These are phyloP conservation scores for Cyclocybe aegerita DNA, from an alignment of 768 basidiomycete genomes.

Conservation along the genomic window DNA sequence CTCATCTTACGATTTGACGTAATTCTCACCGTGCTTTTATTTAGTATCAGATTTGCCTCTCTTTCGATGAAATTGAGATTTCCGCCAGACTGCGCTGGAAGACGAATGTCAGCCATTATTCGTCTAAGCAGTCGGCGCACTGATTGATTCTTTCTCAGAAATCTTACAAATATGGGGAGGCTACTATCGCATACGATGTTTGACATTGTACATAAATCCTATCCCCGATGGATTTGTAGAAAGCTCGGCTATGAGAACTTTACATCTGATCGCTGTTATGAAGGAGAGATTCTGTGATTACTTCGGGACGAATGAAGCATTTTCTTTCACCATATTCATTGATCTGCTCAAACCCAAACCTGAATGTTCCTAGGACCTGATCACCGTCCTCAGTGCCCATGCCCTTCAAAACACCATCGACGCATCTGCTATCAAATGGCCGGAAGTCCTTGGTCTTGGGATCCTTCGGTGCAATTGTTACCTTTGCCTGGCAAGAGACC, in stretches of 20 bases:
- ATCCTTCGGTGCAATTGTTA: slow-evolving; percentile 3
- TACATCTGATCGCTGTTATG: neutral
- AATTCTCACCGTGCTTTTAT: neutral
- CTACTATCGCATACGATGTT: slow-evolving; percentile 12
- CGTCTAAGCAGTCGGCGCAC: neutral
- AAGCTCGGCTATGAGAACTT: neutral
- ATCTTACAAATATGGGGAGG: neutral
- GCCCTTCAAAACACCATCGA: neutral
- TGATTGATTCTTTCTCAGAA: neutral
- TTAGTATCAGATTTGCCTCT: slow-evolving; percentile 15
- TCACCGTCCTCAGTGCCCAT: neutral
- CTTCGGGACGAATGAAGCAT: neutral
- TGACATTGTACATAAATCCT: neutral
- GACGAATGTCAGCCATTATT: slow-evolving; percentile 3
- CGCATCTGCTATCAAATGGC: neutral
- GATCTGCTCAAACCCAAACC: slow-evolving; percentile 7
- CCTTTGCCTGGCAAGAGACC: neutral
- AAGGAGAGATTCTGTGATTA: neutral
- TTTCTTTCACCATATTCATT: neutral
- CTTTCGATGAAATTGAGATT: slow-evolving; percentile 13
- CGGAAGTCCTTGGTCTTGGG: neutral
- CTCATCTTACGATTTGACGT: neutral
- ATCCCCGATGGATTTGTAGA: neutral
- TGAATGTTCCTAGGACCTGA: slow-evolving; percentile 6
- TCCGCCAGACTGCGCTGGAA: slow-evolving; percentile 11